Evolutionary conservation across 768 basidiomycete species (phyloP).

Genomic region (Cystofilobasidium macerans): DNA sequence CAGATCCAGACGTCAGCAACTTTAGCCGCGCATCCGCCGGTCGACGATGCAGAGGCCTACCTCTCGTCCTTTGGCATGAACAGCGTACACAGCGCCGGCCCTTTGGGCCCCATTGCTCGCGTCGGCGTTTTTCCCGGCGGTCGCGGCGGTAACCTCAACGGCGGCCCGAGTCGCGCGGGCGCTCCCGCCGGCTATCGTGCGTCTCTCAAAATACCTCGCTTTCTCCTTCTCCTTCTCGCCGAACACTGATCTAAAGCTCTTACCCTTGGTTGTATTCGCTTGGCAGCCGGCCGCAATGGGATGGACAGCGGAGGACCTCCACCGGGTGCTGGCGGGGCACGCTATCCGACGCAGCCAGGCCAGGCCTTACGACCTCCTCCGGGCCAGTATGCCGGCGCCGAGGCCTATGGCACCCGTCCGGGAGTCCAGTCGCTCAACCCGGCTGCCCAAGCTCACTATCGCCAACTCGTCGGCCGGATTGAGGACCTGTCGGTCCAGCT

Average conservation of each 20-base stretch:
- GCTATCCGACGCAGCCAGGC: too few relatives aligned
- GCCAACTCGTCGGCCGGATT: neutral
- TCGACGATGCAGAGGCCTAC: neutral
- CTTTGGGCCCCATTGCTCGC: neutral
- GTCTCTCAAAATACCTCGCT: neutral
- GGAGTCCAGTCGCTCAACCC: neutral
- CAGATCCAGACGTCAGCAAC: neutral
- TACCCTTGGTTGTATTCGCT: neutral
- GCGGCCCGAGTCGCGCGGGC: neutral
- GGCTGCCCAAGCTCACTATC: neutral
- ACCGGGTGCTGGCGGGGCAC: neutral
- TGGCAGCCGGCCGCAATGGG: neutral
- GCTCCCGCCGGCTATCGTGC: neutral
- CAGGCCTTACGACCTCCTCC: neutral
- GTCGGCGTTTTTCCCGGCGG: neutral
- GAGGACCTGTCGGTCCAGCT: neutral
- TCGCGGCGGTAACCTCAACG: neutral
- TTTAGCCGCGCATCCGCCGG: neutral
- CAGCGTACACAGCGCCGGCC: neutral
- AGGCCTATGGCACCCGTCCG: neutral
- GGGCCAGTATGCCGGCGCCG: neutral
- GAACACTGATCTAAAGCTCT: neutral
- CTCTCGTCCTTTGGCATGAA: slow-evolving; percentile 1
- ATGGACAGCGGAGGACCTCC: neutral
- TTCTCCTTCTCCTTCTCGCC: neutral